A percentile compares a stretch with the other conserved stretches of the same genome.
Conservation (phyloP, 805 yeast genomes). For the Myxozyma geophila region DNA sequence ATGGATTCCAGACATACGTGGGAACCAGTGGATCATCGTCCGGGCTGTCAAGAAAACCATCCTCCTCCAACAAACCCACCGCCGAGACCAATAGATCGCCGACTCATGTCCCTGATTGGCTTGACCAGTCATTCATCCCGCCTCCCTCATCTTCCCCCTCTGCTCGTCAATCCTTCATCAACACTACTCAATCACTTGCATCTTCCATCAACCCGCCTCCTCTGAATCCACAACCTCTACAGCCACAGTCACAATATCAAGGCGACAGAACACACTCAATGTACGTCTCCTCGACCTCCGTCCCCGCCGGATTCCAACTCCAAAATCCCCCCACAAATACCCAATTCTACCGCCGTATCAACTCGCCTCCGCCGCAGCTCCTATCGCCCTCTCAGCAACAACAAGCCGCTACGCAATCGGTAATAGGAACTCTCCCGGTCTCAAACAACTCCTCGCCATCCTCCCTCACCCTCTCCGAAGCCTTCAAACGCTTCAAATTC, state of each 20-base stretch:
- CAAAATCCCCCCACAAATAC: not conserved
- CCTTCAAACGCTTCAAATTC: conserved; percentile 80
- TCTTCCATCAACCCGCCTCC: not conserved
- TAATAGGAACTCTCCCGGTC: conserved; percentile 7
- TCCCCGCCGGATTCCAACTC: conserved; percentile 3
- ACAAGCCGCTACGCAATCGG: conserved; percentile 3
- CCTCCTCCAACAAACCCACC: not conserved
- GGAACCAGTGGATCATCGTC: not conserved
- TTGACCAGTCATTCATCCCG: conserved; percentile 19
- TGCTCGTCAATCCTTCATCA: conserved; percentile 9
- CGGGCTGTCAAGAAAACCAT: conserved; percentile 12
- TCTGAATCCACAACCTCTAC: not conserved
- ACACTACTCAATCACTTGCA: not conserved
- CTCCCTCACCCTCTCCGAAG: conserved; percentile 53
- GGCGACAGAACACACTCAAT: conserved; percentile 4
- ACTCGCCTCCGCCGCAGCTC: conserved; percentile 7
- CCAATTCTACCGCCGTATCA: not conserved
- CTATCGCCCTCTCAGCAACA: conserved; percentile 3
- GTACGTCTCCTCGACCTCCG: conserved; percentile 10
- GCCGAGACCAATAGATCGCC: conserved; percentile 17
- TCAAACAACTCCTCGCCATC: conserved; percentile 1
- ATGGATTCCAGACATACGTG: conserved; percentile 1
- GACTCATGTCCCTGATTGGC: conserved; percentile 36
- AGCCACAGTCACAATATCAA: not conserved
- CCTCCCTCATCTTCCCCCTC: conserved; percentile 8